Percentiles rank a stretch among this genome's conserved stretches.
These are phyloP conservation scores for Boletus semigastroideus DNA, from an alignment of 1,284 basidiomycete species.

Conservation along the genomic window DNA sequence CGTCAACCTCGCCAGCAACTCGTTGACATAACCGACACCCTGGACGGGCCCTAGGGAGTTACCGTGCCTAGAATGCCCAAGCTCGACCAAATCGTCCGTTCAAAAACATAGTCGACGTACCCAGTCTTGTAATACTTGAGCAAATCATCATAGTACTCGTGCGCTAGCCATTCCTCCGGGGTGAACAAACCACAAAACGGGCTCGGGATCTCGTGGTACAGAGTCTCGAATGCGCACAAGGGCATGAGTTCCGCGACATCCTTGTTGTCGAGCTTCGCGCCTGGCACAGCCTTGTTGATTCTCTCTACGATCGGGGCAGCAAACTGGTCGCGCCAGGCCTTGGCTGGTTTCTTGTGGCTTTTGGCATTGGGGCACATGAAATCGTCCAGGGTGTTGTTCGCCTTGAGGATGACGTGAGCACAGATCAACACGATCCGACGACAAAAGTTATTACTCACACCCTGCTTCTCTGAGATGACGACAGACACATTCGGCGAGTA, in stretches of 20 bases:
- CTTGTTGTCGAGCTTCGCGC: constrained; percentile 53
- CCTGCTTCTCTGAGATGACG: constrained; percentile 56
- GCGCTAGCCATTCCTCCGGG: constrained; percentile 55
- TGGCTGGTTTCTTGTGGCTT: constrained; percentile 42
- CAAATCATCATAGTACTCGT: constrained; percentile 72
- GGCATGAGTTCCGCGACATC: constrained; percentile 68
- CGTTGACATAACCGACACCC: constrained; percentile 83
- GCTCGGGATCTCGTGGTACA: constrained; percentile 54
- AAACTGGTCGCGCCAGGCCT: constrained; percentile 56
- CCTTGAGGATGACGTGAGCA: constrained; percentile 20
- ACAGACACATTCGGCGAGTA: constrained; percentile 49
- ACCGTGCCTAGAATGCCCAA: constrained; percentile 50
- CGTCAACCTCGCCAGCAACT: constrained; percentile 80
- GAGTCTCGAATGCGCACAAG: constrained; percentile 79
- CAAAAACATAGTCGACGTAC: constrained; percentile 35
- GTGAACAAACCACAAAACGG: constrained; percentile 74
- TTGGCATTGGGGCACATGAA: constrained; percentile 64
- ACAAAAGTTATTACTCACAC: constrained; percentile 35
- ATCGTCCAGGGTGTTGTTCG: constrained; percentile 76
- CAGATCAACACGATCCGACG: not conserved
- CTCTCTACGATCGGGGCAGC: constrained; percentile 58
- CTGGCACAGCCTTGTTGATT: constrained; percentile 61
- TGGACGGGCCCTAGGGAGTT: constrained; percentile 67
- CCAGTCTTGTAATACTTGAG: constrained; percentile 77
- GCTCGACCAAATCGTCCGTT: not conserved